Evolutionary conservation across 192 early-diverging fungal genomes (phyloP).

Genomic region (Coemansia sp.): DNA sequence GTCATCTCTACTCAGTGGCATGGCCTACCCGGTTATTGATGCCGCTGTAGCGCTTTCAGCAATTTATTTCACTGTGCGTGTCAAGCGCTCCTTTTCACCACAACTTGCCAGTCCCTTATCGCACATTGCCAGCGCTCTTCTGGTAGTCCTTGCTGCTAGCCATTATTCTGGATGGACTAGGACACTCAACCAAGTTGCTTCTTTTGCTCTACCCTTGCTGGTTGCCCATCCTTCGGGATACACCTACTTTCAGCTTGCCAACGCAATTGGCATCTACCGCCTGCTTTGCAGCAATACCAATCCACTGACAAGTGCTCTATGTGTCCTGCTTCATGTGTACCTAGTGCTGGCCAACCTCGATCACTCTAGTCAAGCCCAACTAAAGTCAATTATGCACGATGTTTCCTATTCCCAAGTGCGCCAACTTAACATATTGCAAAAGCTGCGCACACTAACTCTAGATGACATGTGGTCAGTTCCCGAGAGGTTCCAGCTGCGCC

Average conservation of each 20-base stretch:
- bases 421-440: conserved; percentile 19
- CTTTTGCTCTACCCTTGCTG: conserved; percentile 7
- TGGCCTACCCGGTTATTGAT: not conserved
- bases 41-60: not conserved
- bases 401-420: conserved; percentile 16
- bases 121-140: conserved; percentile 7
- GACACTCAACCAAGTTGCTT: conserved; percentile 3
- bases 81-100: not conserved
- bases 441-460: conserved; percentile 19
- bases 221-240: not conserved
- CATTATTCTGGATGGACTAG: not conserved
- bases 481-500: conserved; percentile 15
- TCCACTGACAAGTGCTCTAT: not conserved
- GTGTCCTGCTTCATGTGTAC: conserved; percentile 1
- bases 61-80: not conserved
- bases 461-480: conserved; percentile 34
- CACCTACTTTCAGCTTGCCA: conserved; percentile 17
- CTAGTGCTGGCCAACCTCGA: conserved; percentile 26
- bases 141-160: conserved; percentile 7
- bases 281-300: not conserved
- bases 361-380: not conserved
- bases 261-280: conserved; percentile 18
- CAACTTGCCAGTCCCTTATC: not conserved
- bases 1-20: not conserved
- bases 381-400: conserved; percentile 2